A percentile compares a stretch with the other conserved stretches of the same genome.
phyloP scores from a whole-genome alignment of 345 rosid genomes.

The Eucalyptus curtisii region DNA sequence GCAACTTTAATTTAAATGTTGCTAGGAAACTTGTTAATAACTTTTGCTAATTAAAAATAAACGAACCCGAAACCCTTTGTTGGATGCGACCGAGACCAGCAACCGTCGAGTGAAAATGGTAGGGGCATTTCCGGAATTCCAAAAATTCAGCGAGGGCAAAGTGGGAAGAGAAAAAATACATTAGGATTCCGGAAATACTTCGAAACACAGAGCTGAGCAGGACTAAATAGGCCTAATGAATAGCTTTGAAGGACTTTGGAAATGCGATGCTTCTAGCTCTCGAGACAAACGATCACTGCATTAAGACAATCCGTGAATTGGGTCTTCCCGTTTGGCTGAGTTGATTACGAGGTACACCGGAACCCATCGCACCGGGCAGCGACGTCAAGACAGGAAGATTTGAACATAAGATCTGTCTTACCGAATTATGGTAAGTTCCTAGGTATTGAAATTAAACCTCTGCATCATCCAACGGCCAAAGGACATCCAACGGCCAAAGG shows the following conservation, averaged over 20 bases:
- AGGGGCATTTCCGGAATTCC: not conserved
- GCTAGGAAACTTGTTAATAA: not conserved
- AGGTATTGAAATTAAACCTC: not conserved
- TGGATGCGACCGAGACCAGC: not conserved
- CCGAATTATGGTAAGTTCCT: not conserved
- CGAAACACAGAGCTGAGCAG: not conserved
- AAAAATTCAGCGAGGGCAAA: not conserved
- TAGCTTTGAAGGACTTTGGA: not conserved
- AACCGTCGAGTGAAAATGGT: not conserved
- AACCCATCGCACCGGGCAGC: not conserved
- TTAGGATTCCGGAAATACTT: not conserved
- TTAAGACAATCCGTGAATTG: too few relatives aligned
- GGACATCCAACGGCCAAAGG: not conserved
- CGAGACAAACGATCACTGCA: not conserved
- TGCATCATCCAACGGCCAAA: not conserved
- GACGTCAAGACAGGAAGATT: not conserved
- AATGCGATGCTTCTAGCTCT: not conserved
- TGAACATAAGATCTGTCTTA: not conserved
- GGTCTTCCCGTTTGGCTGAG: not conserved
- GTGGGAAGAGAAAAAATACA: not conserved
- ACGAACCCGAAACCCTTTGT: not conserved
- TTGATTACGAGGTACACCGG: not conserved
- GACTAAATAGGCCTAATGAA: not conserved
- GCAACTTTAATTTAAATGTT: not conserved
- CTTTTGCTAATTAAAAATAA: not conserved